Base-by-base conservation (phyloP, 2,329 filamentous ascomycete genomes). In the Fusarium scirpi region DNA sequence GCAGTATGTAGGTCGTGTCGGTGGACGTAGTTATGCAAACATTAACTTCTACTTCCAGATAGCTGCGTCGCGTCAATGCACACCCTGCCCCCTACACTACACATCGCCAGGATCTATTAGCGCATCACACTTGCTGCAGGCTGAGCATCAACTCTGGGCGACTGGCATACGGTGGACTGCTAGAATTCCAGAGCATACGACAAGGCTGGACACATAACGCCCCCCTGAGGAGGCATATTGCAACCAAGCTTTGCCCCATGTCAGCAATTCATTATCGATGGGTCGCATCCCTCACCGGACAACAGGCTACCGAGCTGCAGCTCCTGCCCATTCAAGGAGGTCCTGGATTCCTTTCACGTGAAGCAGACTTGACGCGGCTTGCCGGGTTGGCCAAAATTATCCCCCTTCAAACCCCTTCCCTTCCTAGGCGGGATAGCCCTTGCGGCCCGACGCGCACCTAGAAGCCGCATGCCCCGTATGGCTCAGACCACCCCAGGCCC, bases 401-500 rank as follows among this genome's bases (percentile, higher is more conserved):
- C 68, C 68, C 69, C 67, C 67, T 69, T 70, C 62, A 61, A 69
- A 65, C 63, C 53, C 60, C 63, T 43, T 58, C 43, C 61, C 65
- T 72, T 64, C 66, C 69, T 67, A 57, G 69, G 65, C 73, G 69
- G 73, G 70, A 73, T 66, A 75, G 65, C 71, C 73, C 71, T 75
- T 75, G 73, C 73, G 73, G 73, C 73, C 73, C 73, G 73, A 75
- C 70, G 73, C 73, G 73, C 73, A 71, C 60, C 62, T 69, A 54
- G 57, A 67, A 69, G 63, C 62, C 67, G 72, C 72, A 68, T 64
- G 69, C 63, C 72, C 70, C 68, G 65, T 70, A 52, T 51, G 51
- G 65, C 61, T 62, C 65, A 67, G 65, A 67, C 62, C 60, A 71
- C 65, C 71, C 65, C 54, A 62, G 58, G 57, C 62, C 58, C 59